Evolutionary conservation across 192 early-diverging fungal species (phyloP).

Genomic region (Ambispora gerdemannii): DNA sequence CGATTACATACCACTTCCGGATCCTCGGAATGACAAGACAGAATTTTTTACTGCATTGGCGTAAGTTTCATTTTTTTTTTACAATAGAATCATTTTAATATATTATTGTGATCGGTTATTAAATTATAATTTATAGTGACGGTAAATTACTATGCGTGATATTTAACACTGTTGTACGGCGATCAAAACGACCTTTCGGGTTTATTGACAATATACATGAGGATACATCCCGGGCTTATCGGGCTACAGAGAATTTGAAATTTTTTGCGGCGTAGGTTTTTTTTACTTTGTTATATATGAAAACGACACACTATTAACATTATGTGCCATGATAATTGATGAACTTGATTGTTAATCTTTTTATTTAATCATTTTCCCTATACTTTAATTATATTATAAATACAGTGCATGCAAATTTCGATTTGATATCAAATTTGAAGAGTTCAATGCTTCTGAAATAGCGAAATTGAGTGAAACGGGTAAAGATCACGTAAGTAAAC

Average conservation of each 20-base stretch:
- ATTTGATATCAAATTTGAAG: slow-evolving; percentile 46
- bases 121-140: slow-evolving; percentile 33
- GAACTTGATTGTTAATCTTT: too few species aligned
- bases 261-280: slow-evolving; percentile 56
- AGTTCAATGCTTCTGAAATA: slow-evolving; percentile 51
- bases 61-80: slow-evolving; percentile 32
- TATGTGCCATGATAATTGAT: too few species aligned
- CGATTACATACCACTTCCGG: slow-evolving; percentile 16
- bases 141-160: slow-evolving; percentile 50
- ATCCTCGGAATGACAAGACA: slow-evolving; percentile 39
- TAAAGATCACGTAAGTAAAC: slow-evolving; percentile 36
- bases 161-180: slow-evolving; percentile 50
- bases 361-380: neutral
- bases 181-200: slow-evolving; percentile 55
- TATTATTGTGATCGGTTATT: neutral
- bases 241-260: slow-evolving; percentile 54
- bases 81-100: neutral
- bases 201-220: slow-evolving; percentile 56
- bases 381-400: neutral
- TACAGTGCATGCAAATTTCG: slow-evolving; percentile 58
- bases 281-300: neutral
- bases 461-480: slow-evolving; percentile 46
- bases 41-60: slow-evolving; percentile 47
- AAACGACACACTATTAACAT: neutral
- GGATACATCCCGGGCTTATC: slow-evolving; percentile 51